A percentile compares a stretch with the other conserved stretches of the same genome.
phyloP scores from a whole-genome alignment of 1,139 yeast species.

The Geotrichum fermentans region DNA sequence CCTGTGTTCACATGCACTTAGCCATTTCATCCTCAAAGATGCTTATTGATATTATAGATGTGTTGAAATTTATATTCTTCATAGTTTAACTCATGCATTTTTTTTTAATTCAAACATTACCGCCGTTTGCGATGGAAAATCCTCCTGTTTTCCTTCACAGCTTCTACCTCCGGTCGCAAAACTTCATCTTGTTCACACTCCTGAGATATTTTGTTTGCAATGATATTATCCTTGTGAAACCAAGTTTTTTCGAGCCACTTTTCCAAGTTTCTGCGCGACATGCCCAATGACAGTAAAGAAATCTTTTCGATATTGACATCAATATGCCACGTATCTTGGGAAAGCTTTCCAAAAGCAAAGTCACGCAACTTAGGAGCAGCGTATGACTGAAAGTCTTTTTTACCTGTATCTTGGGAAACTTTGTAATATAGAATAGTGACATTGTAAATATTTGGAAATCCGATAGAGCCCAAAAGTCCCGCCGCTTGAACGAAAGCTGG shows the following conservation, averaged over 20 bases:
- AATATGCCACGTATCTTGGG: constrained; percentile 17
- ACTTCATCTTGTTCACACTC: neutral
- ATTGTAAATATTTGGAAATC: constrained; percentile 43
- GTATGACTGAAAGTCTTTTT: constrained; percentile 11
- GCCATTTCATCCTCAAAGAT: no score
- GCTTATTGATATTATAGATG: no score
- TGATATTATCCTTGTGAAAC: constrained; percentile 59
- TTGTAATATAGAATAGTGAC: constrained; percentile 47
- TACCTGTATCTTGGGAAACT: constrained; percentile 23
- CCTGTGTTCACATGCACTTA: no score
- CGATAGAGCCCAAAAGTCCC: constrained; percentile 27
- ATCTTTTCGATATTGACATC: constrained; percentile 17
- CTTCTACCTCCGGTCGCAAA: neutral
- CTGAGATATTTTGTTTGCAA: constrained; percentile 32
- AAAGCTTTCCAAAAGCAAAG: constrained; percentile 41
- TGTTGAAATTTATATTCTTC: no score
- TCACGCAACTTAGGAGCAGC: constrained; percentile 52
- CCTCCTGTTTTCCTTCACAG: neutral
- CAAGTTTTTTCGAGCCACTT: constrained; percentile 69
- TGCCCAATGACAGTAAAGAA: constrained; percentile 18
- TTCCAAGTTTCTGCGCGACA: constrained; percentile 40
- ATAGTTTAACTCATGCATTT: neutral
- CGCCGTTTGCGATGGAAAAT: constrained; percentile 2
- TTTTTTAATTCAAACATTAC: neutral
- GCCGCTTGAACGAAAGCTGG: constrained; percentile 34